These are phyloP conservation scores for Beauveria rudraprayagi DNA, from an alignment of 2,329 filamentous ascomycete species.

Conservation along the genomic window DNA sequence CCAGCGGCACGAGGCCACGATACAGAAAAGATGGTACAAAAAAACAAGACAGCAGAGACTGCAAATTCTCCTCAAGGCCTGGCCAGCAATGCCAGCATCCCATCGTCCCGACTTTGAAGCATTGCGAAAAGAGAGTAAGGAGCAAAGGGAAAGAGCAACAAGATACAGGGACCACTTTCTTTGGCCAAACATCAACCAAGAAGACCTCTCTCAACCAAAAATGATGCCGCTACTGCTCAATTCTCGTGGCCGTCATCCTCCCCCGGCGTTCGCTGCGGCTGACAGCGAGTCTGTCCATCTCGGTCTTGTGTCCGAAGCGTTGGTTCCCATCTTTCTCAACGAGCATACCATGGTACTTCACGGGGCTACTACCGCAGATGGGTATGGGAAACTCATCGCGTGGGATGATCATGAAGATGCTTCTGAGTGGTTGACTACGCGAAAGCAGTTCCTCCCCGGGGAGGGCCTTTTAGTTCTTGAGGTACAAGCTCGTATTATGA, in stretches of 20 bases:
- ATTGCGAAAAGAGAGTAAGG: conserved; percentile 18
- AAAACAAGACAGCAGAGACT: conserved; percentile 39
- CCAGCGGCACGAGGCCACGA: conserved; percentile 39
- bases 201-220: conserved; percentile 41
- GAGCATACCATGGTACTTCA: conserved; percentile 27
- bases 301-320: conserved; percentile 17
- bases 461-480: conserved; percentile 44
- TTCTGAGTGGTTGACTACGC: conserved; percentile 26
- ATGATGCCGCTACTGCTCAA: conserved; percentile 43
- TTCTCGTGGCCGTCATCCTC: conserved; percentile 38
- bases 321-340: conserved; percentile 23
- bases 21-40: conserved; percentile 48
- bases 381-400: conserved; percentile 29
- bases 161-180: conserved; percentile 29
- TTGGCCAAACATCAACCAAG: conserved; percentile 49
- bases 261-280: conserved; percentile 37
- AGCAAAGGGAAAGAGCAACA: conserved; percentile 11
- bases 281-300: conserved; percentile 31
- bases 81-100: conserved; percentile 39
- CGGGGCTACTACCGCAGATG: conserved; percentile 17
- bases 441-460: conserved; percentile 32
- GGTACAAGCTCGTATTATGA: conserved; percentile 37
- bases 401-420: conserved; percentile 29
- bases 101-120: conserved; percentile 46
- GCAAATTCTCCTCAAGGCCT: conserved; percentile 37